phyloP scores from a whole-genome alignment of 345 rosid species.

The Triadica sebifera region DNA sequence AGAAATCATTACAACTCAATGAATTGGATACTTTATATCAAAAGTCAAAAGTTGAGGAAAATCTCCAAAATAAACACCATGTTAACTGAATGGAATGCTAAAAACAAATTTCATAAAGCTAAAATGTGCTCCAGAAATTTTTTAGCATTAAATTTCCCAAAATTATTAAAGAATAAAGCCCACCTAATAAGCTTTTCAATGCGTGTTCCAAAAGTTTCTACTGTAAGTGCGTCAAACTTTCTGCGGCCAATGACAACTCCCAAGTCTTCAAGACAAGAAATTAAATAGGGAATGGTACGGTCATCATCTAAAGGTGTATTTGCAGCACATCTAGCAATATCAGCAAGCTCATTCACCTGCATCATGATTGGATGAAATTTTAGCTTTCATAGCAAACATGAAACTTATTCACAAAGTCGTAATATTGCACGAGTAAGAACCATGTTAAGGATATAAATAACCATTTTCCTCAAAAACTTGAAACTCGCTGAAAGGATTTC shows the following conservation, averaged over 20 bases:
- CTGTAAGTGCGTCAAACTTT: constrained; percentile 90
- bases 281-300: constrained; percentile 57
- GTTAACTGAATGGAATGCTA: constrained; percentile 4
- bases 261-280: constrained; percentile 81
- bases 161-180: constrained; percentile 26
- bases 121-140: neutral
- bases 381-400: constrained; percentile 7
- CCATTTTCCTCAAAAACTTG: neutral
- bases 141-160: constrained; percentile 1
- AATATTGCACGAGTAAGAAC: neutral
- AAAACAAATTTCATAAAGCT: neutral
- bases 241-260: constrained; percentile 78
- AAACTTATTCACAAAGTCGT: constrained; percentile 6
- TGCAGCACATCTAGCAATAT: constrained; percentile 94
- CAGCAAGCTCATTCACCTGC: constrained; percentile 98
- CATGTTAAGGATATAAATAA: constrained; percentile 5
- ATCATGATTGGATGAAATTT: constrained; percentile 24
- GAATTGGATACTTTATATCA: neutral
- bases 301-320: constrained; percentile 77
- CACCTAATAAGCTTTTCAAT: constrained; percentile 91
- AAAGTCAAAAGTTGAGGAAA: neutral
- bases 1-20: constrained; percentile 9
- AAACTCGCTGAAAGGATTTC: neutral
- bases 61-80: constrained; percentile 3
- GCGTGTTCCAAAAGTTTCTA: constrained; percentile 92